Percentiles rank a stretch among this genome's conserved stretches.
Evolutionary conservation across 2,329 filamentous ascomycete genomes (phyloP).

Genomic region (Trichophyton benhamiae): DNA sequence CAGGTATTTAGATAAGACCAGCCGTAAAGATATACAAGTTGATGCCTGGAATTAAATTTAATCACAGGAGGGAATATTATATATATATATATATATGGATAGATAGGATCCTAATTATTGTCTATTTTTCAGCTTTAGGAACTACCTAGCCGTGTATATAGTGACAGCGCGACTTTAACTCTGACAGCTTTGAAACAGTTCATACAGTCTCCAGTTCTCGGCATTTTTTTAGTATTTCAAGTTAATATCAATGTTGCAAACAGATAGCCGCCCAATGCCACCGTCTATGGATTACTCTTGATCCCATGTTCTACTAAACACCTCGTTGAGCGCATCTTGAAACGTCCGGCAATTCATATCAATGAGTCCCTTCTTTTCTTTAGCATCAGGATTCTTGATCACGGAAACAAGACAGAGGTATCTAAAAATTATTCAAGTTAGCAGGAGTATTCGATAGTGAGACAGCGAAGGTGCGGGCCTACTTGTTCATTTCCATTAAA

Average conservation of each 20-base stretch:
- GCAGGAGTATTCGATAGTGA: not conserved
- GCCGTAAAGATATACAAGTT: no score
- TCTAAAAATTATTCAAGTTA: conserved; percentile 27
- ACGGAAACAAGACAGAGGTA: conserved; percentile 53
- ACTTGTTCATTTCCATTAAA: conserved; percentile 56
- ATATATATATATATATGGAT: no score
- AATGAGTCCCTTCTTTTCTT: conserved; percentile 51
- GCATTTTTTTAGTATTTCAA: not conserved
- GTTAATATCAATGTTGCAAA: not conserved
- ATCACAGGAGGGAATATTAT: no score
- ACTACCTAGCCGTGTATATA: no score
- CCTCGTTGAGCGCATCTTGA: conserved; percentile 49
- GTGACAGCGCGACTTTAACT: no score
- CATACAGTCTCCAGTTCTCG: no score
- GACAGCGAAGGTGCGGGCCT: conserved; percentile 18
- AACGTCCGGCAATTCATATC: conserved; percentile 56
- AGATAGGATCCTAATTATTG: no score
- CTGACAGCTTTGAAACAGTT: no score
- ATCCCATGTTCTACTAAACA: conserved; percentile 44
- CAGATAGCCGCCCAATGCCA: not conserved
- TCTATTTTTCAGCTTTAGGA: no score
- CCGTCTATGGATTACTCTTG: conserved; percentile 4
- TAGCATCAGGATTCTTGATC: conserved; percentile 52
- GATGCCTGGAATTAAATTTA: no score
- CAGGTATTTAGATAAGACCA: no score